These are phyloP conservation scores for Turnera subulata DNA, from an alignment of 345 rosid species.

Conservation along the genomic window DNA sequence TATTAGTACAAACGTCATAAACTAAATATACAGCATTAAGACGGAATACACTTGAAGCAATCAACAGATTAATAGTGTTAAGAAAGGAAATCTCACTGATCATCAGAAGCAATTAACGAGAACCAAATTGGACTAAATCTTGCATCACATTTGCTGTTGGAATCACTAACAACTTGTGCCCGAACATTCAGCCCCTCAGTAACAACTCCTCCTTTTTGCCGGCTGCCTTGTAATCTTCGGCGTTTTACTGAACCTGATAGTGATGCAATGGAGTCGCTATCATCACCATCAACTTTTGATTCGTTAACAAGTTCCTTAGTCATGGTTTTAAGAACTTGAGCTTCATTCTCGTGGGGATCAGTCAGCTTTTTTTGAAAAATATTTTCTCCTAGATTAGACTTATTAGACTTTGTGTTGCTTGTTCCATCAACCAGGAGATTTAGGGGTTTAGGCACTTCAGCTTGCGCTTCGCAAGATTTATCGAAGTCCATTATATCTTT, in stretches of 20 bases:
- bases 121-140: constrained; percentile 38
- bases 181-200: constrained; percentile 24
- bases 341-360: constrained; percentile 16
- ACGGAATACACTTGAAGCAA: background rate
- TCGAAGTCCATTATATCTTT: constrained; percentile 9
- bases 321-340: constrained; percentile 6
- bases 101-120: constrained; percentile 36
- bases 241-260: constrained; percentile 24
- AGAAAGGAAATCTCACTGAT: constrained; percentile 29
- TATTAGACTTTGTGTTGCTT: constrained; percentile 16
- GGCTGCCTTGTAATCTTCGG: constrained; percentile 13
- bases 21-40: background rate
- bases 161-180: constrained; percentile 25
- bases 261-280: constrained; percentile 12
- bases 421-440: constrained; percentile 26
- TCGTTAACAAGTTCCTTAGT: constrained; percentile 20
- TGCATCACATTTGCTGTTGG: constrained; percentile 17
- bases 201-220: constrained; percentile 16
- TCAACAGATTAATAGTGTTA: background rate
- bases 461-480: constrained; percentile 18
- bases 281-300: constrained; percentile 17
- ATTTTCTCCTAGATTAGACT: constrained; percentile 19
- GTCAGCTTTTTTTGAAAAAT: constrained; percentile 1
- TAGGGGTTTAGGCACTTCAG: constrained; percentile 31
- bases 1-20: constrained; percentile 19